Evolutionary conservation across 805 yeast genomes (phyloP), one percentile per base, ranked within the genome.

Genomic region (Cyberlindnera saturnus): DNA sequence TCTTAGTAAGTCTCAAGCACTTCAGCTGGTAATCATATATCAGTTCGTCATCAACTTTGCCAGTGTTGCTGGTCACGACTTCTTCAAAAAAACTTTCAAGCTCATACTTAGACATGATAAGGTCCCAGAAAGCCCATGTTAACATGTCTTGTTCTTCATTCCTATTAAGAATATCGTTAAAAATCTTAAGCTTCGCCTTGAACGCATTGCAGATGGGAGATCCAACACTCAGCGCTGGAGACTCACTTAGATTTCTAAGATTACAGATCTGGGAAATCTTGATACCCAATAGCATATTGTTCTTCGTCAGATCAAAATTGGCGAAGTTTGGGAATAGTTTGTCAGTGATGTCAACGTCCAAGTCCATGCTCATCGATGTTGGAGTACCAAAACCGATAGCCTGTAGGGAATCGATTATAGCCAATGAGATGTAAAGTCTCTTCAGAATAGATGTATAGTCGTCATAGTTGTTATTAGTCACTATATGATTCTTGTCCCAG

Each of bases 341-440:
- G 30, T 59, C 59, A 39, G 60, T 45, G 50, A 39, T 16, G 32
- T 35, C 28, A 34, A 40, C 35, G 39, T 47, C 35, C 43, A 32
- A 14, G 33, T 38, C 15, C 62, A 53, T 34, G 54, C 56, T 18
- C 62, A 53, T 34, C n/a, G 39, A 42, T 60, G 44, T 59, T 18
- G 74, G 77, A 1, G 62, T 59, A 7, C 84, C 85, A 61, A 70
- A 77, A 18, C 74, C 66, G 23, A 79, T 57, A 14, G 78, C 62
- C 47, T 75, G 75, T 17, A 79, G 49, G n/a, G 73, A 65, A 55
- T 79, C 84, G 32, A 80, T 60, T 0, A 76, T 60, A 11, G 68
- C 62, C 32, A 80, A 50, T 34, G 73, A 65, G 32, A 73, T 65
- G 52, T 74, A 75, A 20, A 80, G 61, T 48, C 80, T 71, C 23